Evolutionary conservation across 306 rosid species (phyloP), one percentile per base, ranked within the genome.

Genomic region (Potentilla sterilis): DNA sequence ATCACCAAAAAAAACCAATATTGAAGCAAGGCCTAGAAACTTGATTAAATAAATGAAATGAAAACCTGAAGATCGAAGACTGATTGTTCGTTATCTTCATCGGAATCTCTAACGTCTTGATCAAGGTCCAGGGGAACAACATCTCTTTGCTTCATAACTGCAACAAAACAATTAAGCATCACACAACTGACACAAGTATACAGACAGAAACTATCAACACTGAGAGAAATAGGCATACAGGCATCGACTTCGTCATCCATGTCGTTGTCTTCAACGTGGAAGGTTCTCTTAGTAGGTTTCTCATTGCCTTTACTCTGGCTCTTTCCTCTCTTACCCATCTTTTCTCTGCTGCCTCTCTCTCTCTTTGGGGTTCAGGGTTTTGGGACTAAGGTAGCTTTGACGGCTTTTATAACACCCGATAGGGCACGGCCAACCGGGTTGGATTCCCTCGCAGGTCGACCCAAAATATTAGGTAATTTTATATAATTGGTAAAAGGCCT

Each of bases 221-320:
- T 14, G 5, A 11, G 51, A 46, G 51, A 11, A 47, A 13, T 4
- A 47, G 4, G 11, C 80, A 80, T 86, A 95, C 98, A 95, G 22
- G 89, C 85, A 83, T 95, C 98, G 67, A 95, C 86, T 70, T 92
- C 97, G 65, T 95, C 96, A 72, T 92, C 93, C 92, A 95, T 90
- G 68, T 86, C 92, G 38, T 85, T 89, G 38, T 86, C 85, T 14
- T 74, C 57, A 5, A 80, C 58, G 57, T 77, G 74, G 19, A 81
- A 51, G 55, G 78, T 85, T 40, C 63, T 80, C 80, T 82, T 86
- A 73, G n/a, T 57, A 10, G 81, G 21, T 32, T 69, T 81, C 77
- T 47, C 76, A 37, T n/a, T 70, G 4, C 76, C 85, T 74, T 73
- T 85, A 28, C 67, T 86, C 81, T 82, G 86, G 28, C 71, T 85